Evolutionary conservation across 2,329 filamentous ascomycete genomes (phyloP).

Genomic region (Gaeumannomyces tritici): DNA sequence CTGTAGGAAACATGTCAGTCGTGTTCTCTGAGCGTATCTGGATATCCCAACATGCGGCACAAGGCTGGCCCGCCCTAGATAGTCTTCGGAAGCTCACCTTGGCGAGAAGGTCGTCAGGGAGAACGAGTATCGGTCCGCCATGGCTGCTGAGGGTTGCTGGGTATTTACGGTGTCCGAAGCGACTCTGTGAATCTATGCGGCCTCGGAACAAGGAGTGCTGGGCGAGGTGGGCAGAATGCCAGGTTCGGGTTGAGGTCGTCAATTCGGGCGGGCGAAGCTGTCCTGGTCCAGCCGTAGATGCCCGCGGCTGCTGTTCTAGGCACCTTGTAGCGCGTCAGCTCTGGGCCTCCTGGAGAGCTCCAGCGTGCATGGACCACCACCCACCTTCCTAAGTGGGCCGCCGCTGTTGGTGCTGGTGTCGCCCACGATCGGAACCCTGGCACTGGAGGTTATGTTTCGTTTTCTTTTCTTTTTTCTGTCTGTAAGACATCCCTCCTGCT

Average conservation of each 20-base stretch:
- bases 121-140: slow-evolving; percentile 99
- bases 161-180: neutral
- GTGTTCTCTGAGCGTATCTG: neutral
- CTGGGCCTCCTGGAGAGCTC: neutral
- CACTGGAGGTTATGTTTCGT: too few species aligned
- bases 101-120: slow-evolving; percentile 99
- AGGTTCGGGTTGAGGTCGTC: neutral
- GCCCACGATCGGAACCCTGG: too few species aligned
- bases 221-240: neutral
- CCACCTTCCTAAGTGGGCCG: neutral
- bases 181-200: neutral
- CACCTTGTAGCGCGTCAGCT: slow-evolving; percentile 2
- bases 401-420: neutral
- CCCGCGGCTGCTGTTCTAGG: neutral
- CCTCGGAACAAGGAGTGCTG: neutral
- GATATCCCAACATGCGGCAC: neutral
- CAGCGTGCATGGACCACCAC: neutral
- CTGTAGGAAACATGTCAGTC: slow-evolving; percentile 36
- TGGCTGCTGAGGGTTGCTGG: slow-evolving; percentile 29
- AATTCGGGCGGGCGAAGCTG: neutral
- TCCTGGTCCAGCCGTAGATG: neutral
- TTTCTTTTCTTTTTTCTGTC: too few species aligned
- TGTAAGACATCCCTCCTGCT: too few species aligned
- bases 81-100: slow-evolving; percentile 53
- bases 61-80: slow-evolving; percentile 8